Evolutionary conservation across 441 rosid species (phyloP).

Genomic region (Aleurites moluccanus): DNA sequence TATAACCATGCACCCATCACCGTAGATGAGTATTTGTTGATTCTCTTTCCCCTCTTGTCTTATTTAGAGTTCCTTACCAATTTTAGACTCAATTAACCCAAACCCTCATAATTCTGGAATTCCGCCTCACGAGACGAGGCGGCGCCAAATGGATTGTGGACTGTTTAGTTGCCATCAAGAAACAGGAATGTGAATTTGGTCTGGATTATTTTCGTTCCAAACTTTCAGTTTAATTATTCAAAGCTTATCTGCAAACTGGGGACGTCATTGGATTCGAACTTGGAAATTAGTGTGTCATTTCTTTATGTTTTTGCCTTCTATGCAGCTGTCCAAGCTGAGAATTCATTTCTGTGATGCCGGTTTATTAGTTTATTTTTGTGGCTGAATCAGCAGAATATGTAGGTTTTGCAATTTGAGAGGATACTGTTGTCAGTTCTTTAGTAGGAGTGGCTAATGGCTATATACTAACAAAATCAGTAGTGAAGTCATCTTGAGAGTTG

Average conservation of each 20-base stretch:
- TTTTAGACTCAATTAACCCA: not conserved
- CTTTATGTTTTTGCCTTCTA: slow-evolving; percentile 16
- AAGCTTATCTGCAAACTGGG: slow-evolving; percentile 9
- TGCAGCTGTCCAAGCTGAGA: slow-evolving; percentile 23
- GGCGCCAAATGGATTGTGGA: slow-evolving; percentile 16
- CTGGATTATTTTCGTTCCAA: slow-evolving; percentile 4
- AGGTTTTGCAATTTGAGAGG: slow-evolving; percentile 4
- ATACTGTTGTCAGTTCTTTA: slow-evolving; percentile 18
- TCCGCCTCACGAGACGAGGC: slow-evolving; percentile 22
- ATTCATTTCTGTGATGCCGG: slow-evolving; percentile 15
- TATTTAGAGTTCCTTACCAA: not conserved
- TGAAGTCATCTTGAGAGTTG: too few relatives aligned
- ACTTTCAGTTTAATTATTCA: not conserved
- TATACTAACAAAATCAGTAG: too few relatives aligned
- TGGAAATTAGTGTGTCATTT: slow-evolving; percentile 19
- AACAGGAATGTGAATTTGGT: not conserved
- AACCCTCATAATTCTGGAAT: not conserved
- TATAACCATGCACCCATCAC: not conserved
- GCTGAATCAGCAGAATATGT: slow-evolving; percentile 1
- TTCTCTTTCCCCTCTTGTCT: slow-evolving; percentile 11
- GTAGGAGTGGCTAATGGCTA: slow-evolving; percentile 13
- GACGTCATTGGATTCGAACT: slow-evolving; percentile 31
- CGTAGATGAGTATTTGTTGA: not conserved
- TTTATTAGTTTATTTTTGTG: not conserved
- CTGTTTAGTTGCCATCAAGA: slow-evolving; percentile 17